Evolutionary conservation across 768 basidiomycete genomes (phyloP), one percentile per base, ranked within the genome.

Genomic region (Lactarius sp.): DNA sequence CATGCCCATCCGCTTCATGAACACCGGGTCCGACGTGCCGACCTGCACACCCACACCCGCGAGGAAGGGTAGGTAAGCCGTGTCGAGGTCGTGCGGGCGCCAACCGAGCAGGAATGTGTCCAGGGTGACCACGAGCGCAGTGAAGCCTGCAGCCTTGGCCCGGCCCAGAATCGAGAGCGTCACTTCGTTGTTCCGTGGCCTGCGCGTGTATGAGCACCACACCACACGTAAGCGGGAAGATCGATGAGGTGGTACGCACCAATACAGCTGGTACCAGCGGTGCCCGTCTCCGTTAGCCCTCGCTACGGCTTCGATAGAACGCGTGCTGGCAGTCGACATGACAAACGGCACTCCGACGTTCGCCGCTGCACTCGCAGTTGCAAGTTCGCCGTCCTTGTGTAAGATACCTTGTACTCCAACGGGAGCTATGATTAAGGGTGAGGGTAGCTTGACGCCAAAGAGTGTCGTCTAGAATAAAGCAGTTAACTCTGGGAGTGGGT

Each of bases 231-330:
- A 0, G 22, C 8, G 13, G 22, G 4, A 27, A 49, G 6, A 13
- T 47, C 20, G 46, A 47, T 47, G 46, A 27, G 47, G 20, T 44
- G 42, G 46, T 49, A 10, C 75, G 62, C 56, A 86, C 88, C 90
- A 90, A 72, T 93, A 92, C 1, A 92, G 79, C 71, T 93, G 91
- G 72, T 82, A 92, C 89, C 90, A 92, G 39, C 90, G 78, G 37
- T 81, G 78, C 0, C 86, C 83, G 56, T 81, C 75, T 6, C 85
- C 88, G 66, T 86, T 91, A 33, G 83, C 92, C 47, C 78, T 70
- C 3, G 85, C 92, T n/a, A 93, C 85, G 50, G 84, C 83, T 71
- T 93, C 91, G 62, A 94, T 87, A 10, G 85, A 82, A 31, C 87
- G 82, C 34, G 81, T 77, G 1, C 87, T 80, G 4, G 91, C 90